Percentiles rank a stretch among this genome's conserved stretches.
Conservation (phyloP, 2,329 filamentous ascomycete genomes). For the Hymenoscyphus fructigenus region DNA sequence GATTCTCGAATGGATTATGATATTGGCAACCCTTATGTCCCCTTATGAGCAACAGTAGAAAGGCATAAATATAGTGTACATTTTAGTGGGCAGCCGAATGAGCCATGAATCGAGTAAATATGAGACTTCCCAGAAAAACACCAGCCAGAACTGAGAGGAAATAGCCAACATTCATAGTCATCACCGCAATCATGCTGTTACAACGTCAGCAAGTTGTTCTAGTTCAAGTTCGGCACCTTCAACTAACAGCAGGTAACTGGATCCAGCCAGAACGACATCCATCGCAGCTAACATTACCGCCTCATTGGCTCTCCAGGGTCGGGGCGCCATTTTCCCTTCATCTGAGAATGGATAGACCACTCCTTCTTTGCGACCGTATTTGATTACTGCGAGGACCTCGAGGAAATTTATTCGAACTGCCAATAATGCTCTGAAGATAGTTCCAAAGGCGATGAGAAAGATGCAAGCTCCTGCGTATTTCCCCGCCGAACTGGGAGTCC, state of each 20-base stretch:
- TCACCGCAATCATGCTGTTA: slow-evolving; percentile 82
- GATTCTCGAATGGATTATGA: too few relatives aligned
- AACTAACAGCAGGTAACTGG: slow-evolving; percentile 84
- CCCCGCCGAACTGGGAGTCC: slow-evolving; percentile 70
- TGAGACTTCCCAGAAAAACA: slow-evolving; percentile 80
- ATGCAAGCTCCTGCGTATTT: slow-evolving; percentile 87
- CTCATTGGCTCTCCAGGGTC: slow-evolving; percentile 79
- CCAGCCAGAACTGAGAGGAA: slow-evolving; percentile 75
- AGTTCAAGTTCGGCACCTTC: not conserved
- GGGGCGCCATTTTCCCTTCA: slow-evolving; percentile 39
- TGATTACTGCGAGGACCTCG: not conserved
- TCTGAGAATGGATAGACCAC: not conserved
- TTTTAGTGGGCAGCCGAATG: not conserved
- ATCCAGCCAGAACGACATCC: slow-evolving; percentile 69
- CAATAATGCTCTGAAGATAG: slow-evolving; percentile 67
- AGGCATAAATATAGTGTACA: too few relatives aligned
- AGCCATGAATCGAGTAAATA: slow-evolving; percentile 32
- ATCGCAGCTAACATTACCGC: slow-evolving; percentile 72
- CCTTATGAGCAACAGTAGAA: too few relatives aligned
- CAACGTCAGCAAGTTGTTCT: slow-evolving; percentile 19
- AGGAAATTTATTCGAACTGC: slow-evolving; percentile 50
- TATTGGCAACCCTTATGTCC: too few relatives aligned
- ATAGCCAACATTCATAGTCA: slow-evolving; percentile 88
- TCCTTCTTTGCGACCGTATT: not conserved
- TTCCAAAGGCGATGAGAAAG: slow-evolving; percentile 77